phyloP scores from a whole-genome alignment of 352 stramenopile genomes.

The Pythium oligandrum region DNA sequence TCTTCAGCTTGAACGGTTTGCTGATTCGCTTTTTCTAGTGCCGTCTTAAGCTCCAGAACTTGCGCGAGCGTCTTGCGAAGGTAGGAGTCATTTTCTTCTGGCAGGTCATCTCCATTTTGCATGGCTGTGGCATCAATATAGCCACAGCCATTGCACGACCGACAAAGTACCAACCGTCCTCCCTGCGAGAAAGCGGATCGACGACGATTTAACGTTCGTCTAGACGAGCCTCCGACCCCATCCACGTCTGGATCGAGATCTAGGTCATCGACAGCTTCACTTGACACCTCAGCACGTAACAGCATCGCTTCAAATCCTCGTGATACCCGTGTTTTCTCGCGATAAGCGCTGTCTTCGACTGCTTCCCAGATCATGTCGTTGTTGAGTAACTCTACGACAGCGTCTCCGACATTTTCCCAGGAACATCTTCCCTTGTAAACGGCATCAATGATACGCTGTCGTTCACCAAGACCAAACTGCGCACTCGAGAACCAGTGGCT shows the following conservation, averaged over 20 bases:
- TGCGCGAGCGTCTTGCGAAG: slow-evolving; percentile 55
- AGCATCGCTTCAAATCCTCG: slow-evolving; percentile 47
- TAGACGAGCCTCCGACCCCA: not conserved
- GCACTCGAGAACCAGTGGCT: slow-evolving; percentile 40
- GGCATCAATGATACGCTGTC: slow-evolving; percentile 51
- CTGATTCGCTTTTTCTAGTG: slow-evolving; percentile 30
- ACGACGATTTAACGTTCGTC: slow-evolving; percentile 4
- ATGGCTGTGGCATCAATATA: slow-evolving; percentile 30
- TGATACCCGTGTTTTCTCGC: slow-evolving; percentile 31
- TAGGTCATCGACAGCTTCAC: not conserved
- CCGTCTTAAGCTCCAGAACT: slow-evolving; percentile 47
- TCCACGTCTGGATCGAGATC: not conserved
- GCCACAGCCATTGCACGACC: slow-evolving; percentile 43
- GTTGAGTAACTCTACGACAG: slow-evolving; percentile 54
- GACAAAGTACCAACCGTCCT: slow-evolving; percentile 39
- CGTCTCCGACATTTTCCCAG: slow-evolving; percentile 49
- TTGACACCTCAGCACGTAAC: slow-evolving; percentile 9
- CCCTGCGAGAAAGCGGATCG: slow-evolving; percentile 17
- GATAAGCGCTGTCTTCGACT: slow-evolving; percentile 37
- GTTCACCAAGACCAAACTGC: slow-evolving; percentile 33
- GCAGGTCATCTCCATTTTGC: slow-evolving; percentile 2
- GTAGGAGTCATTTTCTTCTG: slow-evolving; percentile 41
- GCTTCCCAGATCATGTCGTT: slow-evolving; percentile 59
- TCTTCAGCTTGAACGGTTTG: slow-evolving; percentile 30
- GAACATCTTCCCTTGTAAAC: slow-evolving; percentile 46